Conservation (phyloP, 352 stramenopile species). For the Globisporangium spinosum region DNA sequence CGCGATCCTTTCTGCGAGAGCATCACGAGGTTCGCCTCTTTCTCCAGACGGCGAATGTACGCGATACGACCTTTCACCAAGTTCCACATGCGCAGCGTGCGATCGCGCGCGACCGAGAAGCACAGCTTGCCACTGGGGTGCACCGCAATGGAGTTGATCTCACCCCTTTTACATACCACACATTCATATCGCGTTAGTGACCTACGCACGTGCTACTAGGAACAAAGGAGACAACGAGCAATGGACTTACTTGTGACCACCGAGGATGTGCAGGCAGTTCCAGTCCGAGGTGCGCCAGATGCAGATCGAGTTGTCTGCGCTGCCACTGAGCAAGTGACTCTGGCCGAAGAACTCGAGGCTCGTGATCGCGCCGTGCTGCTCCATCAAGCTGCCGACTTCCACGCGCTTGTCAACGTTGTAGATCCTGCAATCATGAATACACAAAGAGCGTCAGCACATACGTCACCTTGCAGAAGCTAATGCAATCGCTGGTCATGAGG, state of each 20-base stretch:
- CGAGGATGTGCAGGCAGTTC: constrained; percentile 88
- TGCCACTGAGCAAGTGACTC: constrained; percentile 85
- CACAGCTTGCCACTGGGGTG: constrained; percentile 88
- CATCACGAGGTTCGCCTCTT: constrained; percentile 70
- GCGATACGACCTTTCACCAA: constrained; percentile 86
- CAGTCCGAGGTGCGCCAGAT: constrained; percentile 89
- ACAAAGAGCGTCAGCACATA: background rate
- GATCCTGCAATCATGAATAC: constrained; percentile 40
- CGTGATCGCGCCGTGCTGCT: constrained; percentile 84
- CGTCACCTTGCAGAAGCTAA: background rate
- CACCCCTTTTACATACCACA: constrained; percentile 30
- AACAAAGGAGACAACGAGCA: background rate
- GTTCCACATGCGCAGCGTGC: constrained; percentile 90
- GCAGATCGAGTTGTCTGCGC: constrained; percentile 85
- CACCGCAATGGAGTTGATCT: constrained; percentile 82
- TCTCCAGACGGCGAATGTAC: constrained; percentile 83
- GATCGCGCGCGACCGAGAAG: constrained; percentile 79
- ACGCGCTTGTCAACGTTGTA: constrained; percentile 88
- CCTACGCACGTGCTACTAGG: constrained; percentile 1
- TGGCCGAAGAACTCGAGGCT: constrained; percentile 85
- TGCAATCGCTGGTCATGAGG: too few species aligned
- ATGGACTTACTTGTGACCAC: constrained; percentile 69
- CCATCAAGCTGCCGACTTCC: constrained; percentile 83
- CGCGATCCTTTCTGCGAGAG: constrained; percentile 72
- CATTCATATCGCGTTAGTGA: background rate